Conservation (phyloP, 176 grass and related monocot genomes). For the Saccharum spontaneum region DNA sequence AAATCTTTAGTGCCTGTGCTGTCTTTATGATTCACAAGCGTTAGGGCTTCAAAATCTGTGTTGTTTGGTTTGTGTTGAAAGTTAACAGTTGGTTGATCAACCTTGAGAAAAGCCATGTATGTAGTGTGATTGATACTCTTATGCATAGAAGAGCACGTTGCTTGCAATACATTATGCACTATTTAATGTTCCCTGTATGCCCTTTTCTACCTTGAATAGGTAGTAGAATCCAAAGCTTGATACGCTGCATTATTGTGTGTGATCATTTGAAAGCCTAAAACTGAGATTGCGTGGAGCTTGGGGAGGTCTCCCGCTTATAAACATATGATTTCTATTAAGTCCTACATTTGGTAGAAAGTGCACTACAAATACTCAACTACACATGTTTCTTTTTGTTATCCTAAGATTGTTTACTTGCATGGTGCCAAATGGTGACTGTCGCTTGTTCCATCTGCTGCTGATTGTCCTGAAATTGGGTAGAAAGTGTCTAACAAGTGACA, state of each 20-base stretch:
- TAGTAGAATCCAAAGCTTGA: not conserved
- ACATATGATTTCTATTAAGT: not conserved
- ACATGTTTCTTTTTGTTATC: not conserved
- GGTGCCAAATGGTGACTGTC: not conserved
- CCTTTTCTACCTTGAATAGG: not conserved
- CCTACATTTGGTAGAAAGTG: conserved; percentile 1
- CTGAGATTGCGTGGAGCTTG: not conserved
- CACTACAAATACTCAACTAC: conserved; percentile 7
- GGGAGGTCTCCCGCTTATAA: not conserved
- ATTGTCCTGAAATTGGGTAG: not conserved
- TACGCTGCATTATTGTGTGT: not conserved
- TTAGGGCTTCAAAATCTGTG: not conserved
- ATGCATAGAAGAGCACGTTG: not conserved
- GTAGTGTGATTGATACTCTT: not conserved
- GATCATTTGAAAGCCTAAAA: not conserved
- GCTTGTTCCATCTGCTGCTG: not conserved
- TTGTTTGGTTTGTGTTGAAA: not conserved
- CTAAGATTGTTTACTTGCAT: not conserved
- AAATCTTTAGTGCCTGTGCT: not conserved
- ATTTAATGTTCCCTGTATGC: not conserved
- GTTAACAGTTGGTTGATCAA: not conserved
- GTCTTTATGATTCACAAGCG: not conserved
- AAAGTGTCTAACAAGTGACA: not conserved
- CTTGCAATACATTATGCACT: not conserved
- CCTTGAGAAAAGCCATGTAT: not conserved